These are phyloP conservation scores for Fonsecaea pugnacius DNA, from an alignment of 2,329 filamentous ascomycete genomes.

Conservation along the genomic window DNA sequence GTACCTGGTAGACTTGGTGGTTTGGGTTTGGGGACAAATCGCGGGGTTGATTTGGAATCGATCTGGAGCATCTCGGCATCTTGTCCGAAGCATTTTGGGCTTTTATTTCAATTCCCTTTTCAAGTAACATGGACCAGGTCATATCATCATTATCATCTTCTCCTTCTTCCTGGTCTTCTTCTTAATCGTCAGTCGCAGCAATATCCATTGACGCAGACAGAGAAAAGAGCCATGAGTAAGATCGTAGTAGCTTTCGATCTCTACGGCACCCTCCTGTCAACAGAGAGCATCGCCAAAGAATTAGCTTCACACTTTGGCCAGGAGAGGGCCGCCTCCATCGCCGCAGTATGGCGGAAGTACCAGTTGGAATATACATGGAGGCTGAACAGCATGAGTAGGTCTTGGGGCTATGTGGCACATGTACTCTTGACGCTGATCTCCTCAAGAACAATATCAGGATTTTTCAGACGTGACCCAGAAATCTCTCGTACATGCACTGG, in stretches of 20 bases:
- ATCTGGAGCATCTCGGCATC: not conserved
- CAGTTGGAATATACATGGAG: constrained; percentile 81
- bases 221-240: constrained; percentile 29
- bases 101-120: not conserved
- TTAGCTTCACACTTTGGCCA: constrained; percentile 63
- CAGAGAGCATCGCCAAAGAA: constrained; percentile 67
- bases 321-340: constrained; percentile 61
- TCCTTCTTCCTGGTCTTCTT: too few species aligned
- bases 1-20: too few species aligned
- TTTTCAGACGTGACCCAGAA: constrained; percentile 68
- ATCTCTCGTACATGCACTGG: constrained; percentile 66
- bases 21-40: not conserved
- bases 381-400: constrained; percentile 72
- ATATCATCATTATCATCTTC: not conserved
- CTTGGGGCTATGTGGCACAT: constrained; percentile 8
- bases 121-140: not conserved
- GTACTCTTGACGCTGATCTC: not conserved
- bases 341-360: constrained; percentile 67
- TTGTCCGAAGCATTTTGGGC: constrained; percentile 3
- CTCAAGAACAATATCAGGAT: constrained; percentile 61
- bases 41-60: constrained; percentile 8
- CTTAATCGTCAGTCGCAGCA: not conserved
- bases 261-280: constrained; percentile 75
- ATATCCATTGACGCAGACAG: not conserved
- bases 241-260: constrained; percentile 72